Conservation (phyloP, 2,329 filamentous ascomycete species). For the Neofusicoccum laricinum region DNA sequence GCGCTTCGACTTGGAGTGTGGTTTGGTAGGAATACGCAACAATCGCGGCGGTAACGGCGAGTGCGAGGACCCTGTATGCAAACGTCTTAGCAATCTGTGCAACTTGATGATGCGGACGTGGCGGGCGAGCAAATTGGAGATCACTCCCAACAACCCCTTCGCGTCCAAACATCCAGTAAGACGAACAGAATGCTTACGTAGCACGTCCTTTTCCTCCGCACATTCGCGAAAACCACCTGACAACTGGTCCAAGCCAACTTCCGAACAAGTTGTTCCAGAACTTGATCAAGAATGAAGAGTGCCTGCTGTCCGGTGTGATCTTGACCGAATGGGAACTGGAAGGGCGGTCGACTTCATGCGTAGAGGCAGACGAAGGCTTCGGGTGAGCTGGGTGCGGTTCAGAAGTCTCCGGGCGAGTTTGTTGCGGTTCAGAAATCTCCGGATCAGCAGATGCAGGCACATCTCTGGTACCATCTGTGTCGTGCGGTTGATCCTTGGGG, state of each 20-base stretch:
- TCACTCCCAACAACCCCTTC: constrained; percentile 6
- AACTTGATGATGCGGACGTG: background rate
- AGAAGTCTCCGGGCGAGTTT: too few species aligned
- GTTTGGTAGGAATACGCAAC: constrained; percentile 2
- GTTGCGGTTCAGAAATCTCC: background rate
- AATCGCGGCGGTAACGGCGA: background rate
- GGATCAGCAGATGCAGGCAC: background rate
- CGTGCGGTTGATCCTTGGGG: background rate
- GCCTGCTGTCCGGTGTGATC: background rate
- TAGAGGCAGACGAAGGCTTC: background rate
- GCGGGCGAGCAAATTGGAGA: constrained; percentile 10
- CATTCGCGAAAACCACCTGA: background rate
- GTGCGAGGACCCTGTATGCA: background rate
- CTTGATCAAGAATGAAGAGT: background rate
- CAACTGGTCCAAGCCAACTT: constrained; percentile 8
- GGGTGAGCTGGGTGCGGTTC: background rate
- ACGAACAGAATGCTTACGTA: constrained; percentile 17
- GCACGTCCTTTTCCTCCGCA: constrained; percentile 15
- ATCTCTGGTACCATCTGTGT: background rate
- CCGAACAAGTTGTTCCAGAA: constrained; percentile 15
- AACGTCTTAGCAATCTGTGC: constrained; percentile 9
- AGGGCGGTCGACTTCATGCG: background rate
- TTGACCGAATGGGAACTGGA: background rate
- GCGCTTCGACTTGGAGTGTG: background rate
- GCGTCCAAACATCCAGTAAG: constrained; percentile 7